These are phyloP conservation scores for Dalbergia cochinchinensis DNA, from an alignment of 306 rosid genomes.

Conservation along the genomic window DNA sequence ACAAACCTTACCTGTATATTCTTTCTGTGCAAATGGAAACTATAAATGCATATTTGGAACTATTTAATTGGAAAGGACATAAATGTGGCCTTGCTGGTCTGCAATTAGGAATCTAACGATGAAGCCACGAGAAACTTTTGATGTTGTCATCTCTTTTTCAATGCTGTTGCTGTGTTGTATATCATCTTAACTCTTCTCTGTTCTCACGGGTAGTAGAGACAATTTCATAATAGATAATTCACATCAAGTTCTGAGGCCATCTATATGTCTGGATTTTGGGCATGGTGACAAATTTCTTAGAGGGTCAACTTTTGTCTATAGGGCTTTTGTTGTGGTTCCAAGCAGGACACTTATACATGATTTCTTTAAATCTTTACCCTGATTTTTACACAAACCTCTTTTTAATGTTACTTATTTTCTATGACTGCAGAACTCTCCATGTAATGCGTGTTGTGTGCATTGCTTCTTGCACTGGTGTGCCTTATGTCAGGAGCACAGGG, in stretches of 20 bases:
- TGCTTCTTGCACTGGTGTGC: slow-evolving; percentile 99
- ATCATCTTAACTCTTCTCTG: slow-evolving; percentile 32
- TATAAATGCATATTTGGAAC: slow-evolving; percentile 4
- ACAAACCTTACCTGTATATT: background rate
- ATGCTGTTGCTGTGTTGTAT: slow-evolving; percentile 6
- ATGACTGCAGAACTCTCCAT: slow-evolving; percentile 78
- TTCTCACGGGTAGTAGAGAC: slow-evolving; percentile 15
- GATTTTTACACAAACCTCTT: slow-evolving; percentile 24
- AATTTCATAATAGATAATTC: background rate
- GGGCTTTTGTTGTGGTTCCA: slow-evolving; percentile 16
- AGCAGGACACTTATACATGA: background rate
- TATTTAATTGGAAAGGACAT: slow-evolving; percentile 1
- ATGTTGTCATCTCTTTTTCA: background rate
- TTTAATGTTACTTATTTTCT: background rate
- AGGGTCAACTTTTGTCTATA: background rate
- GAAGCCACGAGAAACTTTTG: background rate
- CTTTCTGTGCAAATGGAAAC: slow-evolving; percentile 23
- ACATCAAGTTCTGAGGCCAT: too few species aligned
- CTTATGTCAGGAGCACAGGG: slow-evolving; percentile 96
- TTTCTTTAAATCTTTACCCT: slow-evolving; percentile 12
- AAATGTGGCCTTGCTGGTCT: slow-evolving; percentile 3
- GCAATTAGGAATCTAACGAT: background rate
- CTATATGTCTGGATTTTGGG: background rate
- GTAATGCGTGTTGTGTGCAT: slow-evolving; percentile 92
- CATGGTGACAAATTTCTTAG: slow-evolving; percentile 9